Base-by-base conservation (phyloP, 257 asterid species). In the Capsicum rhomboideum region DNA sequence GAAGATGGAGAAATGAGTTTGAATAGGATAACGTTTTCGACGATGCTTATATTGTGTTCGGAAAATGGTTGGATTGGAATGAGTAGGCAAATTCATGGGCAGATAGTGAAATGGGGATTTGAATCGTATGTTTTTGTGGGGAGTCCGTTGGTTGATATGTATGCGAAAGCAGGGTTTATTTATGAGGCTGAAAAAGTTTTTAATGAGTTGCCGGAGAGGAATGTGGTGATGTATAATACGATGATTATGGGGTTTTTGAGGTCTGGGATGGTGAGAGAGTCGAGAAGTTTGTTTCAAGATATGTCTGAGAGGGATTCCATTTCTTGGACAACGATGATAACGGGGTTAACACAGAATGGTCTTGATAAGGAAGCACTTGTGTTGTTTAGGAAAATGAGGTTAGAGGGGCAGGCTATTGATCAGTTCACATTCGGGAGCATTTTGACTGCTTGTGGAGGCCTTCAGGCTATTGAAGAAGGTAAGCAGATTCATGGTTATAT, bases 321-420 rank as follows among this genome's bases (percentile, higher is more conserved):
- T 89, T 89, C 99, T 46, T 94, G 98, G 98, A 94, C 99, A 0
- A 88, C 98, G 26, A 92, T 94, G 96, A 90, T 96, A 52, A 91
- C 97, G 0, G 98, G 98, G 28, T 90, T 93, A 78, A 90, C 86
- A 6, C 97, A 93, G 82, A 95, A 93, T 79, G 89, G 91, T 56
- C 85, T 92, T 89, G 78, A 88, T 50, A 82, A 21, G 34, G 91
- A 92, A 87, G 94, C 99, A 0, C 79, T 97, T 67, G 80, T 82
- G 77, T 78, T 89, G 13, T 91, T 95, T 66, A 84, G 87, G 68
- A 89, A 89, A 58, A 97, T 95, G 99, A 95, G 90, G 86, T 85
- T 81, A 83, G 88, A 86, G 26, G 95, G 89, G 55, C 21, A 91
- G 87, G 82, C 84, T 79, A 90, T 91, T 86, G 99, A 94, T 89